Base-by-base conservation (phyloP, 805 yeast genomes). In the Kazachstania kunashirensis region DNA sequence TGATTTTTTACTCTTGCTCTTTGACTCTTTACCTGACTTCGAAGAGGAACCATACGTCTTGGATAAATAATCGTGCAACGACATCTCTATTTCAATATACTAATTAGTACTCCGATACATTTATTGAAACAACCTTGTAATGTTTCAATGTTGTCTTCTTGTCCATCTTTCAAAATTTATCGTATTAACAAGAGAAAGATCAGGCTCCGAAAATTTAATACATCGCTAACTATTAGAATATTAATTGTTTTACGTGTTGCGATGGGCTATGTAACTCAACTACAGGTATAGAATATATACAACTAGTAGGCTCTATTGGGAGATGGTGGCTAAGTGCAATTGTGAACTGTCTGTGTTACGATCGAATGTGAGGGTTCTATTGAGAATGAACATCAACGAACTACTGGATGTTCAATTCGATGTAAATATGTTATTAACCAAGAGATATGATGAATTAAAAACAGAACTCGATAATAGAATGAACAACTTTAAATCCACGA, bases 1-100 rank as follows among this genome's bases (percentile, higher is more conserved):
- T 12, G 15, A 8, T 39, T 54, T 49, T 42, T 49, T 52, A 34
- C 47, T 52, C 39, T 51, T 57, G 25, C 47, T 50, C 37, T 47
- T 53, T 12, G 45, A 46, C 15, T 55, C 59, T 9, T 53, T 44
- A 5, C 54, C 52, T n/a, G 44, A 45, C 14, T 53, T 57, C 5
- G 53, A 42, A 5, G 56, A 40, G 15, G 53, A 37, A 4, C 69
- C 58, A 38, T 73, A 73, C 25, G 65, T 65, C 43, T 66, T 62
- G 6, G 67, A 57, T 28, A 73, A 52, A 41, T 71, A 72, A 34
- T 65, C 70, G 29, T 70, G 62, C 23, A 71, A 48, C 2, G 73
- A 67, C 73, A 68, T 68, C 18, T 14, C 13, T 17, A 30, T 31
- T 21, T 10, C 6, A n/a, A n/a, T n/a, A n/a, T n/a, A n/a, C n/a